phyloP scores from a whole-genome alignment of 2,329 filamentous ascomycete species.

The Botrytis medusae region DNA sequence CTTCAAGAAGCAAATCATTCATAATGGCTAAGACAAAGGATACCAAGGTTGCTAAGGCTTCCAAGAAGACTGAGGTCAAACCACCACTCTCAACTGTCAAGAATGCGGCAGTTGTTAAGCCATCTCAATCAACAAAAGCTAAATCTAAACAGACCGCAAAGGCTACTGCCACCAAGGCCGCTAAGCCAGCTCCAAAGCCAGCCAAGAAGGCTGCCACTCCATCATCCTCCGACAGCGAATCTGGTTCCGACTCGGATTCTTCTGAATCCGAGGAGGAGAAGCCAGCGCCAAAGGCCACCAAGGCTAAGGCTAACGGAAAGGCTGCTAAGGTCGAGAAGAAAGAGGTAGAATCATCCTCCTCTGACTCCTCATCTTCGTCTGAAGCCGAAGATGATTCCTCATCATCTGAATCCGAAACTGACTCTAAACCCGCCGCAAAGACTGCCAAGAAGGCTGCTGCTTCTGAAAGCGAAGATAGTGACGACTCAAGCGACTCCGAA shows the following conservation, averaged over 20 bases:
- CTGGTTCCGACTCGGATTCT: conserved; percentile 36
- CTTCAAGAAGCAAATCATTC: conserved; percentile 30
- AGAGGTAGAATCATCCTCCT: conserved; percentile 40
- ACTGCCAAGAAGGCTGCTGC: conserved; percentile 34
- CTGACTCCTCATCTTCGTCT: conserved; percentile 39
- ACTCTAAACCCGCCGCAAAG: conserved; percentile 27
- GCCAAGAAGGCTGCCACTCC: conserved; percentile 45
- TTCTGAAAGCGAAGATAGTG: conserved; percentile 36
- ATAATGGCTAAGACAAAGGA: conserved; percentile 69
- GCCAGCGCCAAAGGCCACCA: conserved; percentile 28
- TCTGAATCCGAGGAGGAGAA: conserved; percentile 40
- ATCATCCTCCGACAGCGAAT: conserved; percentile 43
- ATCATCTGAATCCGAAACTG: conserved; percentile 29
- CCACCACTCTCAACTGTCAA: conserved; percentile 57
- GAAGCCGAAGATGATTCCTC: conserved; percentile 28
- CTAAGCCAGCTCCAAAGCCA: conserved; percentile 36
- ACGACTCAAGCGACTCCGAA: conserved; percentile 35
- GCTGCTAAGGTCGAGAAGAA: conserved; percentile 36
- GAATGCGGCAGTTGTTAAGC: conserved; percentile 66
- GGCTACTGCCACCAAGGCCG: conserved; percentile 44
- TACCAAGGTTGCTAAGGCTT: conserved; percentile 57
- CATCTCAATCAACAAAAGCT: conserved; percentile 61
- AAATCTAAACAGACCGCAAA: conserved; percentile 69
- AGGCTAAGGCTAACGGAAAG: conserved; percentile 24
- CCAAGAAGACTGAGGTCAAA: conserved; percentile 53